Base-by-base conservation (phyloP, 768 basidiomycete genomes). In the Rubroboletus pulcherrimus region DNA sequence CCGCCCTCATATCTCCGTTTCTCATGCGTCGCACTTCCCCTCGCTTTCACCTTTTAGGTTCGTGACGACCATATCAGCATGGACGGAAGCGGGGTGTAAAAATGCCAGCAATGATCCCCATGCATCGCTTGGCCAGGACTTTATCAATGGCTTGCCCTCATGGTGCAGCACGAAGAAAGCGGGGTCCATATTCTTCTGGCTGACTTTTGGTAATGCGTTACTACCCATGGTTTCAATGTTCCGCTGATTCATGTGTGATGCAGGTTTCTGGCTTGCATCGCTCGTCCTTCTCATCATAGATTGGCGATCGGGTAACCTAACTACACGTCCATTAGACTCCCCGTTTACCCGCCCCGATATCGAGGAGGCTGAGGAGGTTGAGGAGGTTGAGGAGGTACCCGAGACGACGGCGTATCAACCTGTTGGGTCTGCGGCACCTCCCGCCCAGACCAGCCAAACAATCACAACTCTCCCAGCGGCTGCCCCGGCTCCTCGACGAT, bases 151-250 rank as follows among this genome's bases (percentile, higher is more conserved):
- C 19, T 76, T 98, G 2, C 73, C 79, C 4, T 84, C 89, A 0
- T 97, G 91, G 90, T 98, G 94, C 72, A 84, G 78, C 59, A 95
- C 94, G 7, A 98, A 97, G 75, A 93, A 92, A 64, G 94, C 94
- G 2, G 91, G 82, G 0, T 84, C 84, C 5, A 82, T 95, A 44
- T 97, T 98, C 73, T 87, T 94, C 68, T 96, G 93, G 94, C 69
- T 93, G 9, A 77, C 83, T 1, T 90, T 91, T 52, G 78, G 91
- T 91, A 61, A 45, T 4, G 29, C 8, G 17, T 33, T n/a, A 21
- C 45, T n/a, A 8, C 19, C 24, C 11, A 30, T 24, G 21, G 7
- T 48, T 35, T 15, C 9, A 45, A 19, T 19, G 29, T 33, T 50
- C 14, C 38, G 15, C 53, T 60, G 31, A 66, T 49, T 56, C 49